Conservation (phyloP, 345 rosid species). For the Ailanthus altissimus region DNA sequence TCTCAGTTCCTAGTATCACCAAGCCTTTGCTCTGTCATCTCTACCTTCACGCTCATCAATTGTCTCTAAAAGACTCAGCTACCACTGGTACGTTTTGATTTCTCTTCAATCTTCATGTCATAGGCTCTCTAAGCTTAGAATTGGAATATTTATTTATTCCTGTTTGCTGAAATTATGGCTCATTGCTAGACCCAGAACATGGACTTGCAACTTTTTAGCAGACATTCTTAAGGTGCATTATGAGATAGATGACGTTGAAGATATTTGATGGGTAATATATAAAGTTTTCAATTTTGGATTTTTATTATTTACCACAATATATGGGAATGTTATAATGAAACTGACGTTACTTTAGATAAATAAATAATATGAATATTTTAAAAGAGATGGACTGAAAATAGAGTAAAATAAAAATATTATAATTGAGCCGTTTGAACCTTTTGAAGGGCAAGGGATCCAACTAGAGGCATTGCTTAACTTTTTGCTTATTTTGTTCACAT, state of each 20-base stretch:
- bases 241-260: background rate
- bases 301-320: no score
- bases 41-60: no score
- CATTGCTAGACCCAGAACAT: background rate
- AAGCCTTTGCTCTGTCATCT: no score
- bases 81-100: no score
- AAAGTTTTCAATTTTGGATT: no score
- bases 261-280: background rate
- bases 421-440: background rate
- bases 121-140: no score
- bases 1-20: no score
- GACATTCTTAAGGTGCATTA: background rate
- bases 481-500: constrained; percentile 29
- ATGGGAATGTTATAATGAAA: no score
- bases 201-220: constrained; percentile 4
- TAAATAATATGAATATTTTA: background rate
- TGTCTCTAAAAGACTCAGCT: no score
- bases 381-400: background rate
- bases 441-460: constrained; percentile 6
- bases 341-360: background rate
- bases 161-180: constrained; percentile 25
- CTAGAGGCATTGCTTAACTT: background rate
- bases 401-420: background rate
- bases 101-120: no score
- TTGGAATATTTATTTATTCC: no score